Evolutionary conservation across 2,329 filamentous ascomycete genomes (phyloP).

Genomic region (Neofusicoccum parvum): DNA sequence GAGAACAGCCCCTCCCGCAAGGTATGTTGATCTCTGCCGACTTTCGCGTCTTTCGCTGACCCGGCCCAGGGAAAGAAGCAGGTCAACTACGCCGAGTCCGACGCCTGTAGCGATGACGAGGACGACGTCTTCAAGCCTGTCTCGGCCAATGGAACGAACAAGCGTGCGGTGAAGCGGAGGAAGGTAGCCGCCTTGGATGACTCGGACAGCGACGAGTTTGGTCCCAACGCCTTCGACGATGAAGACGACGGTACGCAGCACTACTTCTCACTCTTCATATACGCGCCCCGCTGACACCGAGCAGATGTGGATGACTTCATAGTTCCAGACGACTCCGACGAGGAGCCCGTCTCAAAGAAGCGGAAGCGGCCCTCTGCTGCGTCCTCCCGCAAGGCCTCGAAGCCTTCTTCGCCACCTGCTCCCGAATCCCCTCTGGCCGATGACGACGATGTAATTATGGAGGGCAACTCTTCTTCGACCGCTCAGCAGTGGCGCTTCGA

Average conservation of each 20-base stretch:
- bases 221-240: slow-evolving; percentile 59
- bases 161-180: slow-evolving; percentile 57
- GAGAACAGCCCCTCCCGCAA: slow-evolving; percentile 78
- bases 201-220: slow-evolving; percentile 68
- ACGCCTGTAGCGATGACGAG: slow-evolving; percentile 53
- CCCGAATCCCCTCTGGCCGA: slow-evolving; percentile 52
- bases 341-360: slow-evolving; percentile 67
- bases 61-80: slow-evolving; percentile 48
- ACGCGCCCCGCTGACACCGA: not conserved
- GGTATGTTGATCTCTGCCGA: slow-evolving; percentile 50
- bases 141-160: slow-evolving; percentile 47
- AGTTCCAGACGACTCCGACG: slow-evolving; percentile 83
- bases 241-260: slow-evolving; percentile 50
- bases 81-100: slow-evolving; percentile 21
- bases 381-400: slow-evolving; percentile 63
- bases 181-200: slow-evolving; percentile 63
- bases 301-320: slow-evolving; percentile 84
- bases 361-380: slow-evolving; percentile 61
- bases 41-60: slow-evolving; percentile 21
- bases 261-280: not conserved
- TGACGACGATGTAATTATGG: slow-evolving; percentile 58
- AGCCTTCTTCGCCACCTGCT: slow-evolving; percentile 52
- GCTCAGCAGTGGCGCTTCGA: slow-evolving; percentile 82
- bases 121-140: slow-evolving; percentile 68
- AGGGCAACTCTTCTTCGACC: slow-evolving; percentile 61